A percentile compares a stretch with the other conserved stretches of the same genome.
These are phyloP conservation scores for Lomentospora prolificans DNA, from an alignment of 2,329 filamentous ascomycete genomes.

Conservation along the genomic window DNA sequence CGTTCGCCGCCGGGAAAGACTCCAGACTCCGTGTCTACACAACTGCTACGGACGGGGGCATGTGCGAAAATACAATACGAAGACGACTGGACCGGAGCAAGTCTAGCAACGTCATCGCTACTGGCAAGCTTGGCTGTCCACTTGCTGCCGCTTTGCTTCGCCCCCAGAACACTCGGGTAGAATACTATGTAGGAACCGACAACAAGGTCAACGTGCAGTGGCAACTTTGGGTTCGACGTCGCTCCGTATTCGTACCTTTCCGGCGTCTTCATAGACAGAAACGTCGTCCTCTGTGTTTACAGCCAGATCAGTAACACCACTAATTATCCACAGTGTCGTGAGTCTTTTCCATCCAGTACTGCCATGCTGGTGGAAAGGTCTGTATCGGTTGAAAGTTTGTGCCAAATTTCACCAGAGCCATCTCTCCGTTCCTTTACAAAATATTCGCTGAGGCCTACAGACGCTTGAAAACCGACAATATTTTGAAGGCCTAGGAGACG, in stretches of 20 bases:
- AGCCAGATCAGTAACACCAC: not conserved
- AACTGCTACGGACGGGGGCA: not conserved
- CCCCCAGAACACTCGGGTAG: not conserved
- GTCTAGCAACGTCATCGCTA: not conserved
- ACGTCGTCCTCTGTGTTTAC: not conserved
- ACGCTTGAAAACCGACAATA: not conserved
- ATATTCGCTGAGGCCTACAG: not conserved
- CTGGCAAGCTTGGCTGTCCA: not conserved
- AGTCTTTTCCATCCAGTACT: not conserved
- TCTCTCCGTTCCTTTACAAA: not conserved
- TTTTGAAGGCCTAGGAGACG: not conserved
- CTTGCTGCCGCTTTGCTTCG: not conserved
- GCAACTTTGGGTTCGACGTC: not conserved
- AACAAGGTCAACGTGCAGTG: not conserved
- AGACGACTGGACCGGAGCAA: not conserved
- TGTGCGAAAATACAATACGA: not conserved
- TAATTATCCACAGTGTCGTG: not conserved
- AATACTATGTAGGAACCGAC: not conserved
- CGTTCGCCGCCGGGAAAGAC: not conserved
- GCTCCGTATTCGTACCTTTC: constrained; percentile 1
- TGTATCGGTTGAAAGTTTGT: not conserved
- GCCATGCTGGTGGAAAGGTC: not conserved
- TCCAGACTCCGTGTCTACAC: not conserved
- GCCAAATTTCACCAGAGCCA: not conserved
- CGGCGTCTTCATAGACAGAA: not conserved